A percentile compares a stretch with the other conserved stretches of the same genome.
phyloP scores from a whole-genome alignment of 768 basidiomycete species.

The Porpolomopsis calyptriformis region DNA sequence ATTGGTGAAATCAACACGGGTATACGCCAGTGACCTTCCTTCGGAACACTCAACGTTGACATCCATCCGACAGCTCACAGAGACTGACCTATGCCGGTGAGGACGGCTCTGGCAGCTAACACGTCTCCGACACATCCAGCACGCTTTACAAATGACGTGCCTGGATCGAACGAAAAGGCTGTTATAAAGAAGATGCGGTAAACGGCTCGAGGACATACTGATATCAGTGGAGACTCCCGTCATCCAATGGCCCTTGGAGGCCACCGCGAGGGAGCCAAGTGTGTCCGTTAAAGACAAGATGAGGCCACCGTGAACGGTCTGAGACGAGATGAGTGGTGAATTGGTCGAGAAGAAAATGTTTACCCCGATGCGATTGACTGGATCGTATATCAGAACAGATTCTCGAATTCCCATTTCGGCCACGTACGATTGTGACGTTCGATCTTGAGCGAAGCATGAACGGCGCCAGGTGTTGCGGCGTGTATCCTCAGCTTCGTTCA shows the following conservation, averaged over 20 bases:
- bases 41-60: conserved; percentile 3
- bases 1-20: conserved; percentile 65
- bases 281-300: conserved; percentile 78
- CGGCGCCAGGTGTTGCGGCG: conserved; percentile 57
- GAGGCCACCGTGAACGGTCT: conserved; percentile 71
- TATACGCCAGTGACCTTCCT: conserved; percentile 77
- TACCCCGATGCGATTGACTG: conserved; percentile 80
- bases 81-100: conserved; percentile 58
- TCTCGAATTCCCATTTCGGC: neutral
- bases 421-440: conserved; percentile 59
- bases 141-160: conserved; percentile 65
- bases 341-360: conserved; percentile 14
- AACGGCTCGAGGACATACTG: conserved; percentile 22
- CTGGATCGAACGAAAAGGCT: neutral
- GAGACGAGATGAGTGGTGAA: neutral
- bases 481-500: conserved; percentile 48
- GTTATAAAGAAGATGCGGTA: neutral
- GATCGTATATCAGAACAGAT: neutral
- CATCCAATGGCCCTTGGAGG: conserved; percentile 74
- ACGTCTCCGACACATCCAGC: conserved; percentile 63
- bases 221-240: conserved; percentile 83
- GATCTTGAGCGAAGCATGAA: conserved; percentile 60
- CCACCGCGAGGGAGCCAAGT: conserved; percentile 74
- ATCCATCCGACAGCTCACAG: neutral
- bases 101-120: conserved; percentile 49